A percentile compares a stretch with the other conserved stretches of the same genome.
These are phyloP conservation scores for Candida odintsovae DNA, from an alignment of 805 yeast species.

Conservation along the genomic window DNA sequence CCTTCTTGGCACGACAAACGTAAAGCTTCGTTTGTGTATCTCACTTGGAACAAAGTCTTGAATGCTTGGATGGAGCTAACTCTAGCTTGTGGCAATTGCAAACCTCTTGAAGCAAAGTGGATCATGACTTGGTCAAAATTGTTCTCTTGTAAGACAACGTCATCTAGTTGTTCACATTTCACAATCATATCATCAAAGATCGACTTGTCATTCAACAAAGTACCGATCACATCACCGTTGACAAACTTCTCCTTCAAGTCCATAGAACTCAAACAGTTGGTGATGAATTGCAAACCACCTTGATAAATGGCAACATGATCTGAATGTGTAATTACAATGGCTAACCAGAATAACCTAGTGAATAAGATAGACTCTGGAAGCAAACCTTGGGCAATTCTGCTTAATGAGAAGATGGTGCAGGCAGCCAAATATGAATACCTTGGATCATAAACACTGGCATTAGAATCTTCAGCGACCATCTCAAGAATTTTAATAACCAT, in stretches of 20 bases:
- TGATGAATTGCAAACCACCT: slow-evolving; percentile 33
- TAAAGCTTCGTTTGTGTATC: slow-evolving; percentile 31
- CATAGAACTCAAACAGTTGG: slow-evolving; percentile 30
- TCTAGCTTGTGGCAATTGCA: slow-evolving; percentile 51
- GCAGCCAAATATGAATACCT: slow-evolving; percentile 21
- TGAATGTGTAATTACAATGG: slow-evolving; percentile 28
- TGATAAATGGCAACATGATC: slow-evolving; percentile 31
- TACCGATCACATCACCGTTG: slow-evolving; percentile 21
- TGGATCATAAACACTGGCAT: slow-evolving; percentile 24
- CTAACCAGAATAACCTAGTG: slow-evolving; percentile 33
- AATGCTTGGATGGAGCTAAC: slow-evolving; percentile 42
- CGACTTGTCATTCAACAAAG: slow-evolving; percentile 23
- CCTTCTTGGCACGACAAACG: slow-evolving; percentile 12
- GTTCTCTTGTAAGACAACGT: slow-evolving; percentile 32
- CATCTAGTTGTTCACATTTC: slow-evolving; percentile 37
- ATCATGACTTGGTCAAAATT: slow-evolving; percentile 50
- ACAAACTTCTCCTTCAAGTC: slow-evolving; percentile 25
- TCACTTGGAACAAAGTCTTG: slow-evolving; percentile 35
- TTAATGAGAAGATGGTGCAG: slow-evolving; percentile 34
- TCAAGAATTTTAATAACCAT: slow-evolving; percentile 34
- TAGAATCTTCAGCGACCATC: slow-evolving; percentile 25
- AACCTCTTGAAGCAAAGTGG: slow-evolving; percentile 47
- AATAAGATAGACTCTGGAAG: slow-evolving; percentile 26
- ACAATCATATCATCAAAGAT: slow-evolving; percentile 36
- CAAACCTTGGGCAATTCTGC: slow-evolving; percentile 34